phyloP scores from a whole-genome alignment of 2,329 filamentous ascomycete genomes.

The Cordyceps fumosorosea region DNA sequence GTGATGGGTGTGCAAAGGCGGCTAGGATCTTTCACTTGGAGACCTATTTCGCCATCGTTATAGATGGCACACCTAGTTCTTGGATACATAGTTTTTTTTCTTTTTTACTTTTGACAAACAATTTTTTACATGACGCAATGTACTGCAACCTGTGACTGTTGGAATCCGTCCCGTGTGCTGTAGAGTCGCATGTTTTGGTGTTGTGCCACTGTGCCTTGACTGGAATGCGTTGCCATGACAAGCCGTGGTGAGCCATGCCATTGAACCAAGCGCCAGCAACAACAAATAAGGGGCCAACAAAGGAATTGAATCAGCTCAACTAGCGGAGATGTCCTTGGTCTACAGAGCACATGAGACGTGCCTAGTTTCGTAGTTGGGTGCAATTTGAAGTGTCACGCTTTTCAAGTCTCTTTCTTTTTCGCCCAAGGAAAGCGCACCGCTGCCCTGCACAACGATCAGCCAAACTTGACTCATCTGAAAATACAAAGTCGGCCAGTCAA shows the following conservation, averaged over 20 bases:
- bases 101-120: not conserved
- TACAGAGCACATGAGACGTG: not conserved
- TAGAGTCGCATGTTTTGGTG: not conserved
- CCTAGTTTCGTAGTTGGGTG: too few relatives aligned
- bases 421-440: too few relatives aligned
- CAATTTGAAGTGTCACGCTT: too few relatives aligned
- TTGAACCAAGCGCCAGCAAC: not conserved
- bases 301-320: not conserved
- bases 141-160: not conserved
- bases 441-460: too few relatives aligned
- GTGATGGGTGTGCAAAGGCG: conserved; percentile 5
- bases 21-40: not conserved
- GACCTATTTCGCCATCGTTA: not conserved
- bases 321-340: not conserved
- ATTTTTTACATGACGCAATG: not conserved
- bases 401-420: too few relatives aligned
- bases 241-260: not conserved
- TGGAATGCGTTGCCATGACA: not conserved
- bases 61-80: conserved; percentile 11
- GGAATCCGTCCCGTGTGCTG: not conserved
- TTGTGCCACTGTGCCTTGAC: not conserved
- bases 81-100: conserved; percentile 12
- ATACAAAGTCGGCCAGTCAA: too few relatives aligned
- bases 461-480: too few relatives aligned
- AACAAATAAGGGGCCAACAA: not conserved